Evolutionary conservation across 805 yeast genomes (phyloP), one percentile per base, ranked within the genome.

Genomic region (Dipodascus geniculatus): DNA sequence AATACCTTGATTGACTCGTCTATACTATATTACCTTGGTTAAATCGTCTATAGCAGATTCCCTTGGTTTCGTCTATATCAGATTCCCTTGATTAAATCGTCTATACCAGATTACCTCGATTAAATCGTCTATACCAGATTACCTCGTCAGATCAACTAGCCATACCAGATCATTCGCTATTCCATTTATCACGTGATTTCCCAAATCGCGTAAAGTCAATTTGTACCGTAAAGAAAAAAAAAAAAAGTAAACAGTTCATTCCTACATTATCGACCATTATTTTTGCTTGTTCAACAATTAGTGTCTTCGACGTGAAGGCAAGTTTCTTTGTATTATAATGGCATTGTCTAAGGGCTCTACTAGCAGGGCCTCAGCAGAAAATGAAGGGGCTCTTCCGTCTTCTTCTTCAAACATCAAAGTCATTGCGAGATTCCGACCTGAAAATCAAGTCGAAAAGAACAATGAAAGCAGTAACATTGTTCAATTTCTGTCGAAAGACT

Each of bases 341-440:
- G 11, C 33, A 6, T 11, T 28, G 33, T 11, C 33, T 28, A 28
- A 28, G 11, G 11, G 33, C 11, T 11, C 33, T 28, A 6, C 11
- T 28, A 11, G 33, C 11, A 11, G 11, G 33, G 33, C 33, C 6
- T 6, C 33, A 11, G 11, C 6, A 6, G 11, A 28, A 28, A 28
- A 28, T 28, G 33, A 28, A 6, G 33, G 33, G 11, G 33, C 33
- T 28, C 6, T n/a, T 4, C 17, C 14, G 19, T 38, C 44, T 38
- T 9, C 44, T 38, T 38, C 44, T 4, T 14, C 44, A 14, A 73
- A 76, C 58, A 78, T 84, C 63, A 79, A 79, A 60, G 95, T 86
- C 23, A 74, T 86, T 19, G 87, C 86, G 23, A 71, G 95, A 52
- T 80, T 86, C 60, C 70, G 93, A 48, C 93, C 93, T 0, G 71